Conservation (phyloP, 2,329 filamentous ascomycete genomes). For the Bisporella sp. region DNA sequence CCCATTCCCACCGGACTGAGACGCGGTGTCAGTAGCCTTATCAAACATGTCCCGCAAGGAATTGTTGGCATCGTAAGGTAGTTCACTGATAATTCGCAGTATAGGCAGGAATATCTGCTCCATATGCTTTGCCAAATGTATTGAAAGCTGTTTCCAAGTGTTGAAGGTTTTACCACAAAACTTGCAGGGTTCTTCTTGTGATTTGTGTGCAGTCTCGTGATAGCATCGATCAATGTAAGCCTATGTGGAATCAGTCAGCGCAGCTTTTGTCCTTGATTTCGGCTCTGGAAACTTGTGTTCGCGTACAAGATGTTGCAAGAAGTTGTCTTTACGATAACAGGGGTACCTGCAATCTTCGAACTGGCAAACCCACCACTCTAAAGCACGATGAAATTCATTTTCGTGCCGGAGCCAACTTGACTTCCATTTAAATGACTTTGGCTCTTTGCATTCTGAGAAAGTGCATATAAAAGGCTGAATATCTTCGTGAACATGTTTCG, state of each 20-base stretch:
- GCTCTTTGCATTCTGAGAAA: conserved; percentile 73
- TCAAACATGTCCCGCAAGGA: no score
- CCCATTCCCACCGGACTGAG: no score
- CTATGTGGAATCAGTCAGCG: conserved; percentile 62
- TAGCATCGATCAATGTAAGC: conserved; percentile 72
- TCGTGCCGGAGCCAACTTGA: conserved; percentile 95
- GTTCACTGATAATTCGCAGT: conserved; percentile 49
- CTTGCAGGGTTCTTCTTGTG: conserved; percentile 72
- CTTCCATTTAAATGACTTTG: conserved; percentile 91
- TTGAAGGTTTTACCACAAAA: conserved; percentile 79
- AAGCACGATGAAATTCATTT: conserved; percentile 80
- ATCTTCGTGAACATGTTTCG: conserved; percentile 92
- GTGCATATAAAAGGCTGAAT: conserved; percentile 91
- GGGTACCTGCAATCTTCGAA: conserved; percentile 73
- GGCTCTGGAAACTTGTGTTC: conserved; percentile 85
- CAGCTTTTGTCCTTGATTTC: conserved; percentile 62
- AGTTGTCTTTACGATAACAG: conserved; percentile 87
- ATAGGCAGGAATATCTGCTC: conserved; percentile 83
- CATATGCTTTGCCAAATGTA: conserved; percentile 94
- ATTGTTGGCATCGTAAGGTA: conserved; percentile 47
- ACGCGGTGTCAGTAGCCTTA: no score
- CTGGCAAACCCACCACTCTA: conserved; percentile 88
- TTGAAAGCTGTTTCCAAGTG: conserved; percentile 87
- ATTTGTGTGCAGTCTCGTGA: conserved; percentile 56
- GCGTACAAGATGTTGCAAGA: conserved; percentile 83